Evolutionary conservation across 179 eudicot genomes (phyloP), one percentile per base, ranked within the genome.

Genomic region (Heliamphora pulchella): DNA sequence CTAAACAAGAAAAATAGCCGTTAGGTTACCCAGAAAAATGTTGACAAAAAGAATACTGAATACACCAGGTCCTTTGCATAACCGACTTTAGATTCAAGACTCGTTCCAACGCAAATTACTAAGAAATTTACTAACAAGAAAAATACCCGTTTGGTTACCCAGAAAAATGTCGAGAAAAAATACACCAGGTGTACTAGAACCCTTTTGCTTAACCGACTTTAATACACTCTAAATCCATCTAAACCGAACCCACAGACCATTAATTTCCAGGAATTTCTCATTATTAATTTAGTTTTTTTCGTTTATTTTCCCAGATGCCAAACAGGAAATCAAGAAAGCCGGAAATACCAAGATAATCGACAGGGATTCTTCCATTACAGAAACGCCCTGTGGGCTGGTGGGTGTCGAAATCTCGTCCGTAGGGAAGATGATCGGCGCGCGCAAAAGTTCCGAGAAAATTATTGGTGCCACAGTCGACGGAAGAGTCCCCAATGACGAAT

Each of bases 341-440:
- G 47, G 54, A 17, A 14, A 71, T 77, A 90, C 96, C 96, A 46
- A 91, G 89, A 87, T 81, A 91, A 84, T 91, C 96, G 11, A 91
- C 93, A 0, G 93, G 91, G 22, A 89, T 83, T 77, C 93, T 85
- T 3, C 96, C 96, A 76, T 91, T 90, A 53, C 85, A 89, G 80
- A 91, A 91, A 3, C 96, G 85, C 43, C 96, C 96, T 50, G 93
- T 87, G 61, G 96, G 96, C n/a, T 22, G 80, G 65, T 84, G 90
- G 17, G 96, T 87, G 50, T 91, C 96, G 73, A 91, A 91, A 47
- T 91, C 96, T 46, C 91, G 84, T 0, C 96, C 96, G n/a, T 91
- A 91, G 8, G 93, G 96, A 63, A 80, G 86, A 69, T 86, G 86
- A 84, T 91, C 93, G 9, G 93, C 96, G 10, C 93, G 89, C 2